Conservation (phyloP, 148 eudicot genomes). For the Rhododendron simsii region DNA sequence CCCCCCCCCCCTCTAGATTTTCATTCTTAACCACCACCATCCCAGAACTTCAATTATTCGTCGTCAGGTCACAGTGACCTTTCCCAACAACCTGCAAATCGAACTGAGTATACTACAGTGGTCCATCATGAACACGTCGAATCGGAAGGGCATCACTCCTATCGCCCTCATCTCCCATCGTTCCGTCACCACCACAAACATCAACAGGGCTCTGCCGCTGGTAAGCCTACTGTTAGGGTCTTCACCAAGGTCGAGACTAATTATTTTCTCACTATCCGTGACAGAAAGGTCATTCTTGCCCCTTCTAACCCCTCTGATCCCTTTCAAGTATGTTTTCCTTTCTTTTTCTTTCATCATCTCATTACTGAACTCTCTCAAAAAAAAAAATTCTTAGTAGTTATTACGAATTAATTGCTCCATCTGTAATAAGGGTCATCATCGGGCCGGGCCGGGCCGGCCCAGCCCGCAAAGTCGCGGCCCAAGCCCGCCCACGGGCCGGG, state of each 20-base stretch:
- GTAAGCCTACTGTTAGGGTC: slow-evolving; percentile 51
- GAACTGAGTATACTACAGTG: not conserved
- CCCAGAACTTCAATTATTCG: not conserved
- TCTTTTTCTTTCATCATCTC: not conserved
- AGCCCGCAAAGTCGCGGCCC: too few relatives aligned
- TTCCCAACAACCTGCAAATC: slow-evolving; percentile 1
- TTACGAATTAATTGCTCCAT: not conserved
- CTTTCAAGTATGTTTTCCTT: slow-evolving; percentile 37
- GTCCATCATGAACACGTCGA: slow-evolving; percentile 14
- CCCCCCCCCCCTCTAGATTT: slow-evolving; percentile 3
- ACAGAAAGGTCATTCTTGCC: slow-evolving; percentile 63
- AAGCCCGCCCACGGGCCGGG: too few relatives aligned
- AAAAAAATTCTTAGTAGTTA: not conserved
- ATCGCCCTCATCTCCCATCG: slow-evolving; percentile 47
- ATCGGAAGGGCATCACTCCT: slow-evolving; percentile 24
- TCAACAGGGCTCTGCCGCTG: slow-evolving; percentile 3
- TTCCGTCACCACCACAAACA: slow-evolving; percentile 29
- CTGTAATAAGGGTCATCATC: too few relatives aligned
- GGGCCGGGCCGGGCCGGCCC: too few relatives aligned
- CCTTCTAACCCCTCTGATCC: slow-evolving; percentile 64
- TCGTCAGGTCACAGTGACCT: not conserved
- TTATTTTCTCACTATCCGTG: slow-evolving; percentile 56
- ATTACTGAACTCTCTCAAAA: too few relatives aligned
- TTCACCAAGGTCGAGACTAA: slow-evolving; percentile 51
- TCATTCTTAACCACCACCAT: not conserved